These are phyloP conservation scores for Metarhizium humberi DNA, from an alignment of 2,329 filamentous ascomycete species.

Conservation along the genomic window DNA sequence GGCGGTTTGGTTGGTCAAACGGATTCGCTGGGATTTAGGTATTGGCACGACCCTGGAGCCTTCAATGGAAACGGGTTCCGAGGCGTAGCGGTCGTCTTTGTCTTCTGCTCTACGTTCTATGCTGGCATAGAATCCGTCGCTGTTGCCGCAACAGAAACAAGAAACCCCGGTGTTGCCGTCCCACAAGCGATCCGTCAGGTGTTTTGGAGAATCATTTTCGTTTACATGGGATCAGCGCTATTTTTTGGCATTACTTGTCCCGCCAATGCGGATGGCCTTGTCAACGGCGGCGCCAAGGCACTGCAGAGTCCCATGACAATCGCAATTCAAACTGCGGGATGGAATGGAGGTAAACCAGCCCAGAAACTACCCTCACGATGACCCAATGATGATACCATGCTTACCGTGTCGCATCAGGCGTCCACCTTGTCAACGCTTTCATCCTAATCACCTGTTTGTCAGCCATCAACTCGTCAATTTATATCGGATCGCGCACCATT, in stretches of 20 bases:
- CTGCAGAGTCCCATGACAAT: conserved; percentile 66
- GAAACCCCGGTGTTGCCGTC: conserved; percentile 46
- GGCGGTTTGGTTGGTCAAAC: conserved; percentile 53
- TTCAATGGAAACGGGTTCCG: conserved; percentile 59
- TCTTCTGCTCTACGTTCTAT: conserved; percentile 62
- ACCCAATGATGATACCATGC: background rate
- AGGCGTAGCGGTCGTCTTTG: conserved; percentile 55
- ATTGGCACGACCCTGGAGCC: conserved; percentile 63
- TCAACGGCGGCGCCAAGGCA: conserved; percentile 52
- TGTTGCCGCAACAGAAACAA: conserved; percentile 53
- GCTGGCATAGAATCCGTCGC: conserved; percentile 57
- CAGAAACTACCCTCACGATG: background rate
- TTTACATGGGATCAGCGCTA: conserved; percentile 61
- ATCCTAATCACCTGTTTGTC: conserved; percentile 65
- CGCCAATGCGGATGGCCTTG: conserved; percentile 53
- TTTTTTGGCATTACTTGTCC: conserved; percentile 70
- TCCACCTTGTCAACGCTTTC: conserved; percentile 70
- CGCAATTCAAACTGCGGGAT: conserved; percentile 65
- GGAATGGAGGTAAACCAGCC: conserved; percentile 44
- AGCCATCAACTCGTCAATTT: conserved; percentile 67
- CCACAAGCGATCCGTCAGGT: conserved; percentile 51
- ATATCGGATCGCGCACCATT: conserved; percentile 66
- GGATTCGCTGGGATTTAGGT: conserved; percentile 55
- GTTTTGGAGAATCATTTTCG: conserved; percentile 52
- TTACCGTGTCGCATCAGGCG: conserved; percentile 21